Percentiles rank a stretch among this genome's conserved stretches.
These are phyloP conservation scores for Zygnema circumcarinatum DNA, from an alignment of 139 green algal species.

Conservation along the genomic window DNA sequence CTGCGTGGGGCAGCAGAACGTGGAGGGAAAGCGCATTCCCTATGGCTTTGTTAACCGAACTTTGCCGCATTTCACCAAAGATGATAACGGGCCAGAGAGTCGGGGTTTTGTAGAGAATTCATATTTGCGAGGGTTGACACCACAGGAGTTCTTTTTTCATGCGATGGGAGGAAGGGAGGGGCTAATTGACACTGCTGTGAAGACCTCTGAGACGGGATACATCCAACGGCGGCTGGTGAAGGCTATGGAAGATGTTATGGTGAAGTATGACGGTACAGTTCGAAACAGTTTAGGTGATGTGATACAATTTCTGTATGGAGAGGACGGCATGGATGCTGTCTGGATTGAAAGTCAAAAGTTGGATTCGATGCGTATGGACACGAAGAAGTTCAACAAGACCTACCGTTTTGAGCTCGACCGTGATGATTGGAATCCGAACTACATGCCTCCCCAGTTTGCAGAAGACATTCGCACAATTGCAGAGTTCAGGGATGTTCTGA, in stretches of 20 bases:
- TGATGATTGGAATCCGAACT: conserved; percentile 40
- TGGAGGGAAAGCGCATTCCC: conserved; percentile 98
- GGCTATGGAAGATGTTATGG: conserved; percentile 98
- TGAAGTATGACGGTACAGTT: conserved; percentile 95
- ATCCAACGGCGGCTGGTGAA: conserved; percentile 90
- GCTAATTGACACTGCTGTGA: conserved; percentile 99
- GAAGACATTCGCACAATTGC: conserved; percentile 66
- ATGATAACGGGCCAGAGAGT: conserved; percentile 94
- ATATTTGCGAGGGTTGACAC: conserved; percentile 93
- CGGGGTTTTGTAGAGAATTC: conserved; percentile 98
- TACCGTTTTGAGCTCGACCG: conserved; percentile 73
- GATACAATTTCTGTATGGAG: conserved; percentile 98
- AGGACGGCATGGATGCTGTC: conserved; percentile 98
- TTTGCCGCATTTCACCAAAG: conserved; percentile 95
- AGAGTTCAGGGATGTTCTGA: conserved; percentile 51
- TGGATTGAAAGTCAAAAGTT: conserved; percentile 91
- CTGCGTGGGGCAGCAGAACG: conserved; percentile 99
- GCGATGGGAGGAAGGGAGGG: conserved; percentile 98
- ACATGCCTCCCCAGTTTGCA: conserved; percentile 56
- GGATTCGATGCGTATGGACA: conserved; percentile 75
- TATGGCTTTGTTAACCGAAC: conserved; percentile 93
- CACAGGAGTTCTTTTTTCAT: conserved; percentile 99
- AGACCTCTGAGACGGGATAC: conserved; percentile 89
- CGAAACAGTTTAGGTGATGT: conserved; percentile 81
- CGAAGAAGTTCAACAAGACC: conserved; percentile 64